Evolutionary conservation across 75 land plant species (phyloP).

Genomic region (Selaginella moellendorffii): DNA sequence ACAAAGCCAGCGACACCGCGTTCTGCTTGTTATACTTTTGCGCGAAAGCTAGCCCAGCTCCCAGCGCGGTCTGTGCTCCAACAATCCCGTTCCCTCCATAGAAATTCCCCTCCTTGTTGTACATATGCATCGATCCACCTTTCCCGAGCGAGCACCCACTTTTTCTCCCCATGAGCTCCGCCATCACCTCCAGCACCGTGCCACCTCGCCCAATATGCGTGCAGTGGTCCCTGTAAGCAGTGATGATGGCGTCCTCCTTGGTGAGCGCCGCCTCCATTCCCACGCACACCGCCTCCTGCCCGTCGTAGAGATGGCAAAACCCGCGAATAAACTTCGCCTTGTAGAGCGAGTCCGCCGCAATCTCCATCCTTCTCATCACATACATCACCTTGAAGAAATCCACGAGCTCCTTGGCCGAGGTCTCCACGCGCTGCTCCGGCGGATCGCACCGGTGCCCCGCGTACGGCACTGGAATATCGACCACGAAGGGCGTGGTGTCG

Average conservation of each 20-base stretch:
- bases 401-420: slow-evolving; percentile 54
- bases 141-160: slow-evolving; percentile 79
- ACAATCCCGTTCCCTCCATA: slow-evolving; percentile 93
- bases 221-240: slow-evolving; percentile 91
- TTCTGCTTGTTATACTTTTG: slow-evolving; percentile 74
- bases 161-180: slow-evolving; percentile 83
- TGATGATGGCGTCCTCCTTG: slow-evolving; percentile 54
- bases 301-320: slow-evolving; percentile 91
- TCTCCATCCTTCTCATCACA: slow-evolving; percentile 81
- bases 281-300: slow-evolving; percentile 83
- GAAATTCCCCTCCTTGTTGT: slow-evolving; percentile 64
- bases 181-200: slow-evolving; percentile 44
- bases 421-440: slow-evolving; percentile 58
- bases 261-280: slow-evolving; percentile 94
- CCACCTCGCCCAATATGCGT: slow-evolving; percentile 68
- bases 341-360: slow-evolving; percentile 85
- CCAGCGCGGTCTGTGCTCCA: slow-evolving; percentile 79
- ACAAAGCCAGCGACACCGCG: slow-evolving; percentile 52
- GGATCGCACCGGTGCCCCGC: slow-evolving; percentile 49
- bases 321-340: slow-evolving; percentile 89
- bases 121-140: slow-evolving; percentile 94
- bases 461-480: slow-evolving; percentile 75
- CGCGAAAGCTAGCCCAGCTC: slow-evolving; percentile 71
- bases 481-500: slow-evolving; percentile 21
- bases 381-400: slow-evolving; percentile 74